Base-by-base conservation (phyloP, 768 basidiomycete species). In the Trametes coccinea region DNA sequence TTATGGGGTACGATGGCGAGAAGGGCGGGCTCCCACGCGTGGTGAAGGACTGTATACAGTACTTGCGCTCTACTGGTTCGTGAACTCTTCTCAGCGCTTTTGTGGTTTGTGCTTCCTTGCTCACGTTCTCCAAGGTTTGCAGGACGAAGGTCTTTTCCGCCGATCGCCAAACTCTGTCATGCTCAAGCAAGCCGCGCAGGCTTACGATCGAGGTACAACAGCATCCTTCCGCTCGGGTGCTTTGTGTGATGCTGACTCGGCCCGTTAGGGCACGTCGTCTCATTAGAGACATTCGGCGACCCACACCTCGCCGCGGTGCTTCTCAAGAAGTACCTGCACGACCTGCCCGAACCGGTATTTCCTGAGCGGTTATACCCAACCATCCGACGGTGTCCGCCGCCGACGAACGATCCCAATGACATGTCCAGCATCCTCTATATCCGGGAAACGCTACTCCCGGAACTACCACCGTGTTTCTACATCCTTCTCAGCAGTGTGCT, bases 1-100 rank as follows among this genome's bases (percentile, higher is more conserved):
- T 93, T 22, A 93, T 94, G 91, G 93, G 92, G 7, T 86, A 80
- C 56, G 78, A 90, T 56, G 92, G 92, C 8, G 91, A 92, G 75
- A 92, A 89, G 67, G 88, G 88, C 46, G 85, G 88, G 11, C 77
- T 93, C n/a, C 93, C 93, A 2, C 80, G 90, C 29, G 90, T 92
- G 0, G 81, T 94, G 41, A 86, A 81, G 66, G 92, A 95, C 66
- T 82, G 84, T 17, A 87, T 88, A 30, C 83, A 86, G 58, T 93
- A 83, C 68, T 72, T 94, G 11, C 81, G 89, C 17, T 84, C 84
- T 40, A 81, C 80, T 58, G 90, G 75, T 78, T 48, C 14, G 22
- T 39, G 33, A 16, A 22, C 11, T 16, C 17, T n/a, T 56, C 58
- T 29, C 45, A 14, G 27, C 10, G 33, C 47, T 6, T n/a, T 16